Base-by-base conservation (phyloP, 1,284 basidiomycete species). In the Prillingera fragicola region DNA sequence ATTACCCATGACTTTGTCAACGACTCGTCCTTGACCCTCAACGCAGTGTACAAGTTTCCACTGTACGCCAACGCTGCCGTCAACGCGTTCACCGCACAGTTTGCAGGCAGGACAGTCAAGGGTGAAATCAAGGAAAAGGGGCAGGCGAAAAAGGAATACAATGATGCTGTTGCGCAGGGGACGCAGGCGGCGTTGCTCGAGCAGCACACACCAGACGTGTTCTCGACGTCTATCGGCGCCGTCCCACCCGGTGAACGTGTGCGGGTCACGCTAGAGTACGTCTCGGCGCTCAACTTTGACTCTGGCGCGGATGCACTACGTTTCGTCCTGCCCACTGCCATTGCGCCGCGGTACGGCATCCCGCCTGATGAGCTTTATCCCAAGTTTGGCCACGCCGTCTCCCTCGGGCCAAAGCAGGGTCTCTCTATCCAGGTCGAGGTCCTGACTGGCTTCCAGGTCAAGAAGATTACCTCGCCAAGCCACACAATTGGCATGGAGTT, bases 1-100 rank as follows among this genome's bases (percentile, higher is more conserved):
- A 56, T 83, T n/a, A 57, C 57, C 0, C 80, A 82, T 48, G 60
- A 55, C 0, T 83, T 76, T 56, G 54, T 43, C 14, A 80, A 81
- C 54, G 48, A 67, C 0, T 62, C 63, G 1, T 48, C 57, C 13
- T 45, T 52, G 13, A 44, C 69, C 0, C 77, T 78, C 0, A 52
- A 64, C 31, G 68, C 74, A 36, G 77, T 77, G 8, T 83, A 81
- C 57, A 69, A 75, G 33, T 82, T 83, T 52, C 80, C 81, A 2
- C 72, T 82, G 1, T 81, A 81, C 1, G 77, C 75, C 1, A 68
- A 63, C n/a, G 73, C 74, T 0, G 75, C 76, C 0, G 73, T 79
- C 3, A 78, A 76, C 40, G 73, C 68, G 0, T 80, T 80, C 51
- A 69, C 74, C 27, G 78, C 59, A 63, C 63, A 26, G 63, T 67